These are phyloP conservation scores for Globisporangium splendens DNA, from an alignment of 352 stramenopile species.

Conservation along the genomic window DNA sequence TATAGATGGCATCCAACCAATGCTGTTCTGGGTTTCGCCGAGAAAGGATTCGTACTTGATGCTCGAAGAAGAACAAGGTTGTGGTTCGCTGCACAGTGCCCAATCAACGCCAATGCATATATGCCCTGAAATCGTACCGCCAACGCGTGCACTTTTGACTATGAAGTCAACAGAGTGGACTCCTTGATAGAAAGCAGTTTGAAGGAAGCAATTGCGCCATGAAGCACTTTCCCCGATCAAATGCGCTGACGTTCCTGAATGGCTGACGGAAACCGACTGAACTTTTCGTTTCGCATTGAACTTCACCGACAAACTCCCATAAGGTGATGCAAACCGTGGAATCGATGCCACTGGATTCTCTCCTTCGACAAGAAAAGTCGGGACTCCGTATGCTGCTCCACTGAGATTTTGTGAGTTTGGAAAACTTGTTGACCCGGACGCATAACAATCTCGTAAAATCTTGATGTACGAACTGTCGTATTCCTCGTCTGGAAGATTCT, in stretches of 20 bases:
- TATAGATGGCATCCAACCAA: slow-evolving; percentile 86
- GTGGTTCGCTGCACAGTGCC: slow-evolving; percentile 16
- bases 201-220: slow-evolving; percentile 68
- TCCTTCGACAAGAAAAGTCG: slow-evolving; percentile 81
- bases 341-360: slow-evolving; percentile 65
- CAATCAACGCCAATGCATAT: slow-evolving; percentile 77
- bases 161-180: slow-evolving; percentile 78
- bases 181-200: slow-evolving; percentile 57
- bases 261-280: slow-evolving; percentile 59
- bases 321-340: slow-evolving; percentile 52
- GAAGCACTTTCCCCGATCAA: slow-evolving; percentile 43
- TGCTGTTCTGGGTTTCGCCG: slow-evolving; percentile 41
- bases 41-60: slow-evolving; percentile 35
- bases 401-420: slow-evolving; percentile 86
- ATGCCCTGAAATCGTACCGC: slow-evolving; percentile 63
- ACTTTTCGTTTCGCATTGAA: slow-evolving; percentile 69
- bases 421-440: slow-evolving; percentile 75
- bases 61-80: slow-evolving; percentile 2
- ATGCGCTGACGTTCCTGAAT: slow-evolving; percentile 65
- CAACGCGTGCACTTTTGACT: slow-evolving; percentile 65
- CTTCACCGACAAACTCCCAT: slow-evolving; percentile 48
- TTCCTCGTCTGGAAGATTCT: slow-evolving; percentile 83
- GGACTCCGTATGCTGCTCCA: slow-evolving; percentile 79
- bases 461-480: slow-evolving; percentile 86
- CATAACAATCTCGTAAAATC: slow-evolving; percentile 84